Evolutionary conservation across 2,329 filamentous ascomycete genomes (phyloP).

Genomic region (Stachybotrys chartarum): DNA sequence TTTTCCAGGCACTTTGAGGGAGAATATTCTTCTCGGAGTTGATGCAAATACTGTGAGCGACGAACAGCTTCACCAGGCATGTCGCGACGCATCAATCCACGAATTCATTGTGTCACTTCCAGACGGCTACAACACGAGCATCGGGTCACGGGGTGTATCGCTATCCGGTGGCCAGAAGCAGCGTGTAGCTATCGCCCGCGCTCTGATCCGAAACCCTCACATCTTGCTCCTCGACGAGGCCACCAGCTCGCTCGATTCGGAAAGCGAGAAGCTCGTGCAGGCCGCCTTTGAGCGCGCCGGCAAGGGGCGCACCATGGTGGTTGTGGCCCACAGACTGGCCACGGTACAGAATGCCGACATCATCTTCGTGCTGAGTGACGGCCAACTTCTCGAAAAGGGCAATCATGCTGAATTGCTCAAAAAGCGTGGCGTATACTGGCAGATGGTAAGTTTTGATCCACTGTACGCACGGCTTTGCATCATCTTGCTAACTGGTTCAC

Average conservation of each 20-base stretch:
- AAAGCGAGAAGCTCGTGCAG: slow-evolving; percentile 56
- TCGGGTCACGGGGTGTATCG: slow-evolving; percentile 60
- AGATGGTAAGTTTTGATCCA: slow-evolving; percentile 39
- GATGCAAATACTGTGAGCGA: slow-evolving; percentile 44
- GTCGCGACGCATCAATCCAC: slow-evolving; percentile 58
- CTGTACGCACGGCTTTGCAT: neutral
- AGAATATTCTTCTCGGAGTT: slow-evolving; percentile 64
- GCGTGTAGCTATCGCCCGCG: slow-evolving; percentile 61
- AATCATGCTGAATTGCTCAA: slow-evolving; percentile 43
- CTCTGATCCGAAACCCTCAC: slow-evolving; percentile 57
- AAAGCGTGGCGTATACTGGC: slow-evolving; percentile 47
- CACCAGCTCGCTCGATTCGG: slow-evolving; percentile 61
- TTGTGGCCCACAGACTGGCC: slow-evolving; percentile 69
- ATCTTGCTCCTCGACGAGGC: slow-evolving; percentile 67
- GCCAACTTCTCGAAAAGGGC: slow-evolving; percentile 48
- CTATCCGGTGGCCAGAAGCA: slow-evolving; percentile 69
- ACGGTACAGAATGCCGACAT: slow-evolving; percentile 73
- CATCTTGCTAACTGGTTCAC: slow-evolving; percentile 9
- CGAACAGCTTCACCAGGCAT: slow-evolving; percentile 43
- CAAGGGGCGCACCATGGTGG: slow-evolving; percentile 58
- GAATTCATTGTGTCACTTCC: slow-evolving; percentile 64
- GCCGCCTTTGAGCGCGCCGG: slow-evolving; percentile 59
- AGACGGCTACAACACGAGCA: slow-evolving; percentile 58
- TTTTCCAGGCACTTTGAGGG: slow-evolving; percentile 47
- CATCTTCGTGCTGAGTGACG: slow-evolving; percentile 70